Base-by-base conservation (phyloP, 768 basidiomycete species). In the Harrya chromipes region DNA sequence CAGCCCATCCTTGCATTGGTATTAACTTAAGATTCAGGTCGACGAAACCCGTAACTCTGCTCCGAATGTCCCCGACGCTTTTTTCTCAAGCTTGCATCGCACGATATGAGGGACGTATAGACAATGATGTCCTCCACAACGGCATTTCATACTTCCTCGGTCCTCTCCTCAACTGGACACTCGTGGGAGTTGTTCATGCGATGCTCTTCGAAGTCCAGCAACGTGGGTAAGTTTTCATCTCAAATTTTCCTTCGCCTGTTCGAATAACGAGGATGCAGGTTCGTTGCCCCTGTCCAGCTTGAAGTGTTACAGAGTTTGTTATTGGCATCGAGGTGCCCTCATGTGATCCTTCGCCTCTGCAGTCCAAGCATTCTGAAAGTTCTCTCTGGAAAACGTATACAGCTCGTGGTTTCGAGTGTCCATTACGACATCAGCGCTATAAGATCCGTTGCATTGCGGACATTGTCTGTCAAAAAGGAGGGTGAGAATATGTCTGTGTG, bases 121-220 rank as follows among this genome's bases (percentile, higher is more conserved):
- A 90, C 52, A 75, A 66, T 41, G 88, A 89, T 23, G 75, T 77
- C 17, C 67, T 92, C 19, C 77, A 77, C 64, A 90, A 85, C 54
- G 90, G 90, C 1, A 74, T 90, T 31, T 83, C 84, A 6, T 91
- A 87, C 64, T 90, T 91, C 58, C 77, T 82, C 19, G 80, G 82
- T 5, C 80, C 83, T 0, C 70, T 91, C 17, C 73, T 92, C 35
- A 83, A 80, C 53, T 92, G 90, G 90, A 90, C 88, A 0, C 75
- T 90, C 6, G 82, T 84, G 3, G 86, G 87, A 3, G 81, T 90
- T 11, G 74, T 90, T 46, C 79, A 78, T 62, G 78, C 75, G 1
- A 72, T 91, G 47, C 64, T 82, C 23, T 74, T 70, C 50, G 86
- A 90, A 43, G 74, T 88, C 34, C 74, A 80, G 46, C 72, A 74